Evolutionary conservation across 192 early-diverging fungal genomes (phyloP), one percentile per base, ranked within the genome.

Genomic region (Haplosporangium gracile): DNA sequence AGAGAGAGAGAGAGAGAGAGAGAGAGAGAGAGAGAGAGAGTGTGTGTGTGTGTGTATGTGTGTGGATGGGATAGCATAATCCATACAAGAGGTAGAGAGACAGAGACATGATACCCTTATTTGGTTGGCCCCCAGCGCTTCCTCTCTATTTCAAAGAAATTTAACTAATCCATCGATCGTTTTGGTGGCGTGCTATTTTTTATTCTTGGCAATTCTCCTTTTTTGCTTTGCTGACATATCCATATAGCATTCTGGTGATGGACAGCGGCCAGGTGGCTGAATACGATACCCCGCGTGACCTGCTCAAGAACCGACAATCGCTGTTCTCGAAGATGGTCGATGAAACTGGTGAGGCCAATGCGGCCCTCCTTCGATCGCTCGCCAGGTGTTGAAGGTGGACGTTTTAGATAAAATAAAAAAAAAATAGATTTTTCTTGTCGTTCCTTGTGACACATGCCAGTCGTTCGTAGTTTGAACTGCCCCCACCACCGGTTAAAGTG

Each of bases 191-290:
- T 38, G 60, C 4, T 72, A 20, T 32, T 70, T 60, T 26, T 26
- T 57, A 10, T 2, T 65, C 60, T 65, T 65, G 60, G 60, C 60
- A 65, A 36, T 36, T 36, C 36, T 36, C 36, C 36, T 36, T 36
- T 36, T 29, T n/a, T 53, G 18, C 5, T 10, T 32, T 26, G 11
- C n/a, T 65, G 60, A 76, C 94, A 95, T 43, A 43, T 71, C 36
- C 2, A 60, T 34, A 47, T 90, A 91, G 93, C 63, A 92, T 97
- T 47, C 78, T 96, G 70, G 96, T 97, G 13, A 89, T 97, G 70
- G 93, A 96, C 73, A 88, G 92, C n/a, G 97, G 97, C 63, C 74
- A 89, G 69, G 89, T 97, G 29, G 90, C 90, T 0, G 95, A 97
- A 81, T 95, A 91, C 78, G 94, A 92, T 70, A 90, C 89, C 7